These are phyloP conservation scores for Poa pratensis DNA, from an alignment of 176 grass and related monocot species.

Conservation along the genomic window DNA sequence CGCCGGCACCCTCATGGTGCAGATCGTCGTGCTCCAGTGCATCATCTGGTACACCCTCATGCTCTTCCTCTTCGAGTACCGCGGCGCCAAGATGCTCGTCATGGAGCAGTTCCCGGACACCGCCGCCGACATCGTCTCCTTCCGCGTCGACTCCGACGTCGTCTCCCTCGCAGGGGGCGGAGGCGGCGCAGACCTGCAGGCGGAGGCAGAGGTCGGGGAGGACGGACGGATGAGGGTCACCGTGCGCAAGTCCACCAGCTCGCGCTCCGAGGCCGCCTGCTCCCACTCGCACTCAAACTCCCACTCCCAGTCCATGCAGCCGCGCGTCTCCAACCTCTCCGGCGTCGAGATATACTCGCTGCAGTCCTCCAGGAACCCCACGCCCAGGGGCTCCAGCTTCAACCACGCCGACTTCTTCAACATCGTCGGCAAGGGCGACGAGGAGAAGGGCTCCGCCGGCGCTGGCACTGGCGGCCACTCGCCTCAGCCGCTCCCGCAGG, in stretches of 20 bases:
- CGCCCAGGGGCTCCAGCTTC: constrained; percentile 19
- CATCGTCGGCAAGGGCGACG: constrained; percentile 64
- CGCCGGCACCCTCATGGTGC: constrained; percentile 79
- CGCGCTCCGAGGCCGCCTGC: constrained; percentile 57
- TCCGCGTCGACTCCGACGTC: constrained; percentile 92
- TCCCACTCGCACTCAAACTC: constrained; percentile 63
- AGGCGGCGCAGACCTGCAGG: constrained; percentile 49
- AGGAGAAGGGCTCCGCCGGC: constrained; percentile 57
- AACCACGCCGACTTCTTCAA: constrained; percentile 93
- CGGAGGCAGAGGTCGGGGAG: constrained; percentile 58
- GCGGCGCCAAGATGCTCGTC: constrained; percentile 80
- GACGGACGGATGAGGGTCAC: constrained; percentile 68
- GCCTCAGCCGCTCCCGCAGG: constrained; percentile 28
- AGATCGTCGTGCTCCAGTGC: constrained; percentile 96
- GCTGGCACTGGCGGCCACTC: constrained; percentile 12
- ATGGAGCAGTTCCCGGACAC: constrained; percentile 85
- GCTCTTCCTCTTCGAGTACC: constrained; percentile 99
- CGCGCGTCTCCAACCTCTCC: constrained; percentile 78
- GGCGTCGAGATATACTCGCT: constrained; percentile 92
- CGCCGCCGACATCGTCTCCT: constrained; percentile 76
- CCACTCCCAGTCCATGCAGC: constrained; percentile 54
- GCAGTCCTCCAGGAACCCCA: constrained; percentile 91
- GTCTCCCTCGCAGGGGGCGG: constrained; percentile 65
- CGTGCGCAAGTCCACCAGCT: constrained; percentile 83
- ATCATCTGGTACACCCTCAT: constrained; percentile 99